Conservation (phyloP, 1,284 basidiomycete genomes). For the Mycena sp. region DNA sequence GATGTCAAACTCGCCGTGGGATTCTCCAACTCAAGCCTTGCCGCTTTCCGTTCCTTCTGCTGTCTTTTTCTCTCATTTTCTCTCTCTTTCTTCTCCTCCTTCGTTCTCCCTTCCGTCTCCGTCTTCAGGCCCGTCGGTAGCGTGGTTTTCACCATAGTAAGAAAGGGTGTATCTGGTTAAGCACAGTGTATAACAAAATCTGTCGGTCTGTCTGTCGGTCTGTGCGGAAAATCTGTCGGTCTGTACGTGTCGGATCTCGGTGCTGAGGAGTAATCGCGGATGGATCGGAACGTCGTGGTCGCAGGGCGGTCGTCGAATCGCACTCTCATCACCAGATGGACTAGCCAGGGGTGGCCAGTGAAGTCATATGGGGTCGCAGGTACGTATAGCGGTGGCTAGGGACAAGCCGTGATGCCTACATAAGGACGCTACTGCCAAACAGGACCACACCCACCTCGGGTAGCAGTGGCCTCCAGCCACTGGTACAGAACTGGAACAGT, state of each 20-base stretch:
- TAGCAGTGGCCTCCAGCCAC: background rate
- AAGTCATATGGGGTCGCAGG: background rate
- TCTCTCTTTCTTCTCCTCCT: background rate
- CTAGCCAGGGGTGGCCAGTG: background rate
- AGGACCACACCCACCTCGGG: background rate
- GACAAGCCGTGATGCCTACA: background rate
- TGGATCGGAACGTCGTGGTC: no score
- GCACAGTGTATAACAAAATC: no score
- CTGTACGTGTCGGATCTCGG: no score
- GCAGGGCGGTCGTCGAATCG: no score
- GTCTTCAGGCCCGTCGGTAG: no score
- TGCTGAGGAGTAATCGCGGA: no score
- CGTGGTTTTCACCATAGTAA: no score
- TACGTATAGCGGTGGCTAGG: background rate
- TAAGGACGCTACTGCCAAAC: background rate
- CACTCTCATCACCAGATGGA: conserved; percentile 7
- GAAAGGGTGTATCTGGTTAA: no score
- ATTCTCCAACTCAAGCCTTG: background rate
- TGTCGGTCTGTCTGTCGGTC: no score
- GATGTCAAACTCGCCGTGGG: background rate
- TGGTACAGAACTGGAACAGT: background rate
- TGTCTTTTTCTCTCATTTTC: background rate
- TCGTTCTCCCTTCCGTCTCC: background rate
- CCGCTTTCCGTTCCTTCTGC: background rate
- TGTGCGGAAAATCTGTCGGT: no score